Evolutionary conservation across 1,284 basidiomycete genomes (phyloP), one percentile per base, ranked within the genome.

Genomic region (Apiotrichum laibachii): DNA sequence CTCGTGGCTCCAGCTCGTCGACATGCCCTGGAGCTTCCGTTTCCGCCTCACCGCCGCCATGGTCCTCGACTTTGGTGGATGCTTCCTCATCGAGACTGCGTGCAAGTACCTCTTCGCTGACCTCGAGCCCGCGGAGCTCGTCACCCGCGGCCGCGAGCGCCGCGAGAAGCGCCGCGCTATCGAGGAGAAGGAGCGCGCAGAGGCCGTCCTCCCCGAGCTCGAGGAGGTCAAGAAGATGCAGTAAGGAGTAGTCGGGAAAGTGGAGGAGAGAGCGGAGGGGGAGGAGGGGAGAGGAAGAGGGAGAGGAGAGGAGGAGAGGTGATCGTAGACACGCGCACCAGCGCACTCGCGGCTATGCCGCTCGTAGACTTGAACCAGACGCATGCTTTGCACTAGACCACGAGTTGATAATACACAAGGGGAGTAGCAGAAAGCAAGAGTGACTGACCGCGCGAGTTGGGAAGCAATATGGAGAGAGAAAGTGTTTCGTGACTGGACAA

Each of bases 1-100:
- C 77, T 82, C 89, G 40, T 99, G 95, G 95, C 82, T 99, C 46
- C 95, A 99, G 79, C 88, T 99, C 43, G 92, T 97, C 31, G 90
- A 90, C 77, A 95, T 99, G 92, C 80, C 86, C 48, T 72, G 76
- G 35, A 64, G 92, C 89, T 97, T 96, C 84, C 89, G 88, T 73
- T 62, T 88, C 68, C 83, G 83, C 60, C 78, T 97, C 60, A 90
- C 90, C 1, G 64, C 80, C 13, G 82, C 86, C 47, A 99, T 99
- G 94, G 72, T 89, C 33, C 72, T 87, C 58, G 95, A 99, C 79
- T 96, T 97, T 69, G 84, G 79, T 7, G 92, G 91, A 0, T 97
- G 92, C 72, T 97, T 85, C 83, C 65, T 87, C 53, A 83, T 97
- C 50, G 94, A 99, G 77, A 82, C 83, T 51, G 77, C 81, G 12